phyloP scores from a whole-genome alignment of 768 basidiomycete species.

The Cytidiella melzeri region DNA sequence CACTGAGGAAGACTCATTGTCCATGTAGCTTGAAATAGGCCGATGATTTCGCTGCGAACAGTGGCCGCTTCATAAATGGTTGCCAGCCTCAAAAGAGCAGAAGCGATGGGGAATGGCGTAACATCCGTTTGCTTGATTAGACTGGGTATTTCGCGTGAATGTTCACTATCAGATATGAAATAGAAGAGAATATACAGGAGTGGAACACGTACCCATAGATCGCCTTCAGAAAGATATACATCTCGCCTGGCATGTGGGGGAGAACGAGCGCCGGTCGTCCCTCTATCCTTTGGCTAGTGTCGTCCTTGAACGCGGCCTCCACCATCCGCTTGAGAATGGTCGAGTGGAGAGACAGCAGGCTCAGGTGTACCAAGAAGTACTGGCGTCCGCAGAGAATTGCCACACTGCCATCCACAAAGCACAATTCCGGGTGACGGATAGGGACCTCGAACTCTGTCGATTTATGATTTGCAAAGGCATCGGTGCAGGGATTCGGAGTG shows the following conservation, averaged over 20 bases:
- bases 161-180: not conserved
- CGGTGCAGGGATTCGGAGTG: conserved; percentile 4
- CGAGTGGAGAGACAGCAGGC: conserved; percentile 62
- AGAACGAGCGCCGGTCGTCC: conserved; percentile 51
- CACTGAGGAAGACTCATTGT: conserved; percentile 56
- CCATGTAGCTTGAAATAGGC: conserved; percentile 48
- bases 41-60: conserved; percentile 52
- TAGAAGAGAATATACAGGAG: no score
- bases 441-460: conserved; percentile 17
- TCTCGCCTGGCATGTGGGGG: conserved; percentile 49
- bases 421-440: conserved; percentile 33
- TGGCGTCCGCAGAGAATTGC: conserved; percentile 48
- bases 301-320: conserved; percentile 11
- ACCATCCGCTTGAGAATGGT: conserved; percentile 38
- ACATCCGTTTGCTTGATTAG: conserved; percentile 6
- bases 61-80: conserved; percentile 58
- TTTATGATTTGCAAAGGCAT: not conserved
- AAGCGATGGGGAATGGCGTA: conserved; percentile 43
- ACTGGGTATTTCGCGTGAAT: conserved; percentile 1
- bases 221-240: conserved; percentile 53
- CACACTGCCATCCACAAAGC: conserved; percentile 66
- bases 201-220: conserved; percentile 42
- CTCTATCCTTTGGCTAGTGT: conserved; percentile 35
- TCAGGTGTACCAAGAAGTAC: conserved; percentile 68
- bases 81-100: conserved; percentile 53